These are phyloP conservation scores for Wickerhamomyces chaumierensis DNA, from an alignment of 805 yeast genomes.

Conservation along the genomic window DNA sequence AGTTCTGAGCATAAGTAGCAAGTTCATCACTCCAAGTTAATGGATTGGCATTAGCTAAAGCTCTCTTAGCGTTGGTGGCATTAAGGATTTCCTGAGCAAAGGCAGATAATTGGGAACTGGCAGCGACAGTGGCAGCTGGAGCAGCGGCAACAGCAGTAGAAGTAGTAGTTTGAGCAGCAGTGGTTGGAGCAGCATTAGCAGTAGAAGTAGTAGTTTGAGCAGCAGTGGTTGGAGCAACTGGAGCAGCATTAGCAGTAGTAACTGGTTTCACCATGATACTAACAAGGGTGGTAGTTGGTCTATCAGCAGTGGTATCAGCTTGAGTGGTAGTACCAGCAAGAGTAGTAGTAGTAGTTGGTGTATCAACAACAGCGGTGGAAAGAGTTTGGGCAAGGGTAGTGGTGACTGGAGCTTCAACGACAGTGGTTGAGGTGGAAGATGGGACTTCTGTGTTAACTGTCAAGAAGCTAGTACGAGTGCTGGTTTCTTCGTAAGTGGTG, in stretches of 20 bases:
- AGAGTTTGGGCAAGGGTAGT: too few species aligned
- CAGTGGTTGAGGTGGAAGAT: too few species aligned
- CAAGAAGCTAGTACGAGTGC: slow-evolving; percentile 9
- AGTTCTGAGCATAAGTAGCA: slow-evolving; percentile 38
- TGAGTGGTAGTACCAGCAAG: too few species aligned
- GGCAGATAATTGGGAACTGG: too few species aligned
- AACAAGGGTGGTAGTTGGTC: too few species aligned
- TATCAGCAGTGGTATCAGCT: slow-evolving; percentile 2
- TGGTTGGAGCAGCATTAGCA: slow-evolving; percentile 11
- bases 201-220: slow-evolving; percentile 9
- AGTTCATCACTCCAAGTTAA: slow-evolving; percentile 39
- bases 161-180: slow-evolving; percentile 15
- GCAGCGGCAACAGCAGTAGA: too few species aligned
- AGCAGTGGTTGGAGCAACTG: slow-evolving; percentile 10
- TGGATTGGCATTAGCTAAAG: slow-evolving; percentile 30
- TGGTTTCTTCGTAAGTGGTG: slow-evolving; percentile 12
- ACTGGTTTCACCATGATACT: too few species aligned
- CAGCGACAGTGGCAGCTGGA: slow-evolving; percentile 10
- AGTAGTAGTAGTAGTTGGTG: not conserved
- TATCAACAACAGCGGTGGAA: not conserved
- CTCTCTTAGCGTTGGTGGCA: slow-evolving; percentile 41
- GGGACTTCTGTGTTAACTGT: too few species aligned
- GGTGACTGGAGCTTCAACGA: slow-evolving; percentile 1
- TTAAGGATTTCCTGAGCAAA: slow-evolving; percentile 32
- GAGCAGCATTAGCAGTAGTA: too few species aligned